Evolutionary conservation across 768 basidiomycete species (phyloP).

Genomic region (Suillus plorans): DNA sequence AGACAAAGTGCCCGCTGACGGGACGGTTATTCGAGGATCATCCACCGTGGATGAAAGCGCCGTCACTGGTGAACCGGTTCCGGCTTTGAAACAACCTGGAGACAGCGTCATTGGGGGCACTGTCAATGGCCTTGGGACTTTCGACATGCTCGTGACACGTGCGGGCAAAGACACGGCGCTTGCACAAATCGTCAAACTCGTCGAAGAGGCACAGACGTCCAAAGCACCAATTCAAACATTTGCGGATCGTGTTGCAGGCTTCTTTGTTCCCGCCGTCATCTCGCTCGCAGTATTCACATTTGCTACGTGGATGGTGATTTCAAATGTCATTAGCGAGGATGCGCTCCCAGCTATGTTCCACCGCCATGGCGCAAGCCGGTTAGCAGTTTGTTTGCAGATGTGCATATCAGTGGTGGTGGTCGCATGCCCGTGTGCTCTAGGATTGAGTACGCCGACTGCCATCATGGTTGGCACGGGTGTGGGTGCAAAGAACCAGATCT

Average conservation of each 20-base stretch:
- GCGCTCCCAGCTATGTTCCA: conserved; percentile 83
- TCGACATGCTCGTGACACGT: conserved; percentile 93
- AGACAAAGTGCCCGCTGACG: conserved; percentile 95
- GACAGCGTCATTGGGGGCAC: conserved; percentile 95
- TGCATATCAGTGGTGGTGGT: conserved; percentile 98
- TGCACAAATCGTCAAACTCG: conserved; percentile 93
- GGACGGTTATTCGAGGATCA: conserved; percentile 81
- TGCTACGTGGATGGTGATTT: conserved; percentile 76
- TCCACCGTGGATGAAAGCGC: conserved; percentile 95
- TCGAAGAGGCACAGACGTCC: conserved; percentile 96
- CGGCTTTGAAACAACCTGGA: conserved; percentile 80
- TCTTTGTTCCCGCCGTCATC: conserved; percentile 93
- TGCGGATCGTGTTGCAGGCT: conserved; percentile 91
- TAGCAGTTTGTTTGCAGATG: conserved; percentile 92
- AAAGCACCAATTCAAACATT: conserved; percentile 99
- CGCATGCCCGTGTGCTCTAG: conserved; percentile 96
- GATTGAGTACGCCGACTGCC: conserved; percentile 94
- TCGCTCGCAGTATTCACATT: conserved; percentile 81
- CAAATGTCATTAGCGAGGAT: conserved; percentile 52
- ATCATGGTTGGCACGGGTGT: conserved; percentile 99
- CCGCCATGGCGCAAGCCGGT: conserved; percentile 75
- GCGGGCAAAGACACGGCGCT: conserved; percentile 97
- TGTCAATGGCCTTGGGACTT: conserved; percentile 94
- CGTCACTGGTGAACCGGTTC: conserved; percentile 91
- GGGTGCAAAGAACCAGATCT: conserved; percentile 93